Percentiles rank a stretch among this genome's conserved stretches.
phyloP scores from a whole-genome alignment of 2,329 filamentous ascomycete species.

The Aspergillus aculeatinus region DNA sequence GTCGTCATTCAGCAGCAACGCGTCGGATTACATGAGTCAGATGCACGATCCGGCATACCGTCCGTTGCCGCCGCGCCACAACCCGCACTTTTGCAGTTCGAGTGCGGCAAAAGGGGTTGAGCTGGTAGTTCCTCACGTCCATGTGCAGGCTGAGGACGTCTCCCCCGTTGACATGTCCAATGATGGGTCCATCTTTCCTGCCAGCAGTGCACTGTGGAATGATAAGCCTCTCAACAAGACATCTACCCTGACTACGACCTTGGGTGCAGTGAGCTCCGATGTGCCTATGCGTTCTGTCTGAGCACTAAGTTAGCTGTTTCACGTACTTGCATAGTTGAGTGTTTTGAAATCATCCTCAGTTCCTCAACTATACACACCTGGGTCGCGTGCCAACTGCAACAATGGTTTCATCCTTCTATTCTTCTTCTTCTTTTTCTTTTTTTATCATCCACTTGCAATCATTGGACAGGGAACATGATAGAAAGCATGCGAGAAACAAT shows the following conservation, averaged over 20 bases:
- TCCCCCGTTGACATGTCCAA: conserved; percentile 21
- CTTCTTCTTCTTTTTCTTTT: not conserved
- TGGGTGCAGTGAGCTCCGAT: conserved; percentile 3
- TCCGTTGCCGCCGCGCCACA: conserved; percentile 42
- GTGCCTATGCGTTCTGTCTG: conserved; percentile 1
- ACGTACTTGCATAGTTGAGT: not conserved
- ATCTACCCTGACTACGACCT: conserved; percentile 10
- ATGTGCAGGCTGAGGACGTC: conserved; percentile 14
- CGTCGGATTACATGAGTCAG: conserved; percentile 33
- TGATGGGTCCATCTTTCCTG: conserved; percentile 30
- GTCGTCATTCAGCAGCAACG: conserved; percentile 40
- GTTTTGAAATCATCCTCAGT: not conserved
- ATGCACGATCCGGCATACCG: conserved; percentile 31
- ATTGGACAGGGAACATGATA: not conserved
- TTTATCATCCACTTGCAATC: not conserved
- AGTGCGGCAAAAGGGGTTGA: conserved; percentile 37
- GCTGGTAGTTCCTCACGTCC: conserved; percentile 43
- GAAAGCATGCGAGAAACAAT: not conserved
- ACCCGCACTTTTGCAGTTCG: conserved; percentile 37
- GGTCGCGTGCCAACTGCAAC: not conserved
- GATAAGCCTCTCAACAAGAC: conserved; percentile 16
- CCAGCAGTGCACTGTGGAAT: conserved; percentile 31
- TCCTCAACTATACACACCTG: not conserved
- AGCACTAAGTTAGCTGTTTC: not conserved
- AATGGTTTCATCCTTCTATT: not conserved